A percentile compares a stretch with the other conserved stretches of the same genome.
These are phyloP conservation scores for Ceratobasidium sp. DNA, from an alignment of 1,284 basidiomycete species.

Conservation along the genomic window DNA sequence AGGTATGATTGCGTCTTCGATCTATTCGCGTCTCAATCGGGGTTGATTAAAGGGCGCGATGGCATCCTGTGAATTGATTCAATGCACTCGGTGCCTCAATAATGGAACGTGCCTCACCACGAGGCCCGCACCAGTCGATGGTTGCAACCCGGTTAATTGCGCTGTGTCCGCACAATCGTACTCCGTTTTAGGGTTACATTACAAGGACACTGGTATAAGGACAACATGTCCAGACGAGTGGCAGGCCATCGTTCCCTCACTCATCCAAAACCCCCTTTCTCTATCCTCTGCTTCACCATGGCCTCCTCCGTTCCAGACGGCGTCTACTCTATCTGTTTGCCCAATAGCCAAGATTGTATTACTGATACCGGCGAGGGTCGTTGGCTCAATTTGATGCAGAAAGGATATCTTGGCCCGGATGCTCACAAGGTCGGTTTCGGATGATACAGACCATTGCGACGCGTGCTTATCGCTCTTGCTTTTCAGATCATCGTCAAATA, in stretches of 20 bases:
- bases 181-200: not conserved
- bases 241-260: too few relatives aligned
- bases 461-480: not conserved
- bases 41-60: not conserved
- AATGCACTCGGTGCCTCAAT: not conserved
- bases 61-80: too few relatives aligned
- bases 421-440: constrained; percentile 9
- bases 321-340: not conserved
- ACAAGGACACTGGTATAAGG: too few relatives aligned
- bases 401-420: not conserved
- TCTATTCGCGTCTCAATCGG: not conserved
- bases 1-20: not conserved
- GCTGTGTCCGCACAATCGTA: not conserved
- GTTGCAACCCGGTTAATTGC: not conserved
- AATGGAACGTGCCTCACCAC: not conserved
- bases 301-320: not conserved
- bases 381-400: not conserved
- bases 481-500: not conserved
- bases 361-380: constrained; percentile 13
- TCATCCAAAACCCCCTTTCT: not conserved
- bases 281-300: not conserved
- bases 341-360: not conserved
- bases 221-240: too few relatives aligned
- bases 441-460: not conserved
- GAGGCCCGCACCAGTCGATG: not conserved